Conservation (phyloP, 495 filamentous ascomycete species). For the Aspergillus biplanus region DNA sequence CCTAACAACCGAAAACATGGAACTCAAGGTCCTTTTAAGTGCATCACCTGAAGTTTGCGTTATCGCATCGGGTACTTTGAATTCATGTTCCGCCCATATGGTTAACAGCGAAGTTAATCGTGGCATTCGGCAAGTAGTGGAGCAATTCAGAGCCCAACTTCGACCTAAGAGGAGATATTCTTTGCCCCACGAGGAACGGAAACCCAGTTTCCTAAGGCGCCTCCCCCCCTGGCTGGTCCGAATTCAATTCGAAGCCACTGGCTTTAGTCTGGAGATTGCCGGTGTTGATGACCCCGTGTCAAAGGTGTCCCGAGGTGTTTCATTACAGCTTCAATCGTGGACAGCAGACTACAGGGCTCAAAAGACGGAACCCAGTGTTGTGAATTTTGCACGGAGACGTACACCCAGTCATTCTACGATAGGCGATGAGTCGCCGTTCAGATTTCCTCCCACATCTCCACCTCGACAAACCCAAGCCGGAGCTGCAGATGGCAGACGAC, state of each 20-base stretch:
- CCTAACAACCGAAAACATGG: slow-evolving; percentile 80
- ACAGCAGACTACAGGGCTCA: slow-evolving; percentile 88
- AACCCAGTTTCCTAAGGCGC: slow-evolving; percentile 72
- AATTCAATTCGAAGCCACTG: slow-evolving; percentile 81
- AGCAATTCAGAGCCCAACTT: slow-evolving; percentile 69
- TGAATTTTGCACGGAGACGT: slow-evolving; percentile 57
- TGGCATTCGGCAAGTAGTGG: slow-evolving; percentile 87
- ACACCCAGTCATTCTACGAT: slow-evolving; percentile 61
- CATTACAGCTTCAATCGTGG: slow-evolving; percentile 87
- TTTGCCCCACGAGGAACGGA: slow-evolving; percentile 49
- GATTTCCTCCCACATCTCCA: slow-evolving; percentile 62
- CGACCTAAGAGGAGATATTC: slow-evolving; percentile 63
- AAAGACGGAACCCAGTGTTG: slow-evolving; percentile 65
- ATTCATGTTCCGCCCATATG: slow-evolving; percentile 88
- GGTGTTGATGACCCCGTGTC: slow-evolving; percentile 84
- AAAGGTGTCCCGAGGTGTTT: slow-evolving; percentile 74
- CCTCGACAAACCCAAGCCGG: slow-evolving; percentile 58
- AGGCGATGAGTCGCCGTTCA: slow-evolving; percentile 53
- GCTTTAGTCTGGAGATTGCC: slow-evolving; percentile 88
- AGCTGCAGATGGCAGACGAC: slow-evolving; percentile 79
- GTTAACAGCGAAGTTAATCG: slow-evolving; percentile 88
- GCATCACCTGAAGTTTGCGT: slow-evolving; percentile 87
- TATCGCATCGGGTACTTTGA: slow-evolving; percentile 74
- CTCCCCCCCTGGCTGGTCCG: slow-evolving; percentile 84
- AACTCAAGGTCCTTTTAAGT: slow-evolving; percentile 80